phyloP scores from a whole-genome alignment of 257 asterid genomes.

The Verbascum thapsus region DNA sequence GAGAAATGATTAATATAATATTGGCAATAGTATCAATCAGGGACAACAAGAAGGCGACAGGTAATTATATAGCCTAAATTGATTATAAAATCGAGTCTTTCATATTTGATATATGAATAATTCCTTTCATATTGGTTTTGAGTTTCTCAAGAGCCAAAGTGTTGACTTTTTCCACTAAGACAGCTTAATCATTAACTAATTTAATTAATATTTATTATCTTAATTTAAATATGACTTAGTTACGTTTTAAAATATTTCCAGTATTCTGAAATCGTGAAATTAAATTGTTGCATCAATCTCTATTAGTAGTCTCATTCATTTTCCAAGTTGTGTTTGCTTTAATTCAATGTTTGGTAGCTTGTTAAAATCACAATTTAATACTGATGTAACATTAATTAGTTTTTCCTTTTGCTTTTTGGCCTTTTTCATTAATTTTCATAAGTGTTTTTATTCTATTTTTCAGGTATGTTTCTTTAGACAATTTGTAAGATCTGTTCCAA shows the following conservation, averaged over 20 bases:
- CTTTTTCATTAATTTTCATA: too few species aligned
- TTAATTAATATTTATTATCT: too few species aligned
- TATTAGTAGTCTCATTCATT: not conserved
- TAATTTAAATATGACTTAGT: too few species aligned
- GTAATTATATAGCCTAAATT: too few species aligned
- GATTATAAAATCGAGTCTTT: too few species aligned
- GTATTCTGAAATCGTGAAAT: too few species aligned
- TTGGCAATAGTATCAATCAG: too few species aligned
- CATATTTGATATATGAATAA: too few species aligned
- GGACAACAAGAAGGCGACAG: not conserved
- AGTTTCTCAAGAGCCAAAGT: not conserved
- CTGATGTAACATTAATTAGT: not conserved
- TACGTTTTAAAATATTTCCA: too few species aligned
- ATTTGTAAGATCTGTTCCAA: conserved; percentile 84
- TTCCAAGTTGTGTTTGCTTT: not conserved
- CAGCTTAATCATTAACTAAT: not conserved
- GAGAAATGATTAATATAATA: not conserved
- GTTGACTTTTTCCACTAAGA: conserved; percentile 21
- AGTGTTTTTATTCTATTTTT: too few species aligned
- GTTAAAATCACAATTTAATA: conserved; percentile 20
- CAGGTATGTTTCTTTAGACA: conserved; percentile 94
- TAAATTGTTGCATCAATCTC: not conserved
- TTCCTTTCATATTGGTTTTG: not conserved
- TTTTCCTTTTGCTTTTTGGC: not conserved
- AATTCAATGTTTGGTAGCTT: conserved; percentile 19